Evolutionary conservation across 1,284 basidiomycete species (phyloP).

Genomic region (Sanguinoderma infundibulare): DNA sequence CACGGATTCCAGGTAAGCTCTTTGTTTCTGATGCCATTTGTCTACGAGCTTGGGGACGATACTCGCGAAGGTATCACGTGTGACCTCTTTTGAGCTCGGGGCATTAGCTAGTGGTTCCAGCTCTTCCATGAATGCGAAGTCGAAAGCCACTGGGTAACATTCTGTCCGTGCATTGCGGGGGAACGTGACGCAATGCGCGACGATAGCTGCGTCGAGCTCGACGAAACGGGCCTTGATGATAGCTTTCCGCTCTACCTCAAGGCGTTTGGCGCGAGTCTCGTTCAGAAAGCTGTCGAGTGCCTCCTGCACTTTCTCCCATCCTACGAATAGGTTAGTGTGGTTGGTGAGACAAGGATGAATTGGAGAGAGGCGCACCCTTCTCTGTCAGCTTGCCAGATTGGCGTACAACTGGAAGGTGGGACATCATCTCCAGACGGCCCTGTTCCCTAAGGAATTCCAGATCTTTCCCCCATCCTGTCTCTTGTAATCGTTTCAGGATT

Average conservation of each 20-base stretch:
- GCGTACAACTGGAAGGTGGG: background rate
- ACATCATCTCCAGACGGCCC: conserved; percentile 1
- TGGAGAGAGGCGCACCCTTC: background rate
- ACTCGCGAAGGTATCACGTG: background rate
- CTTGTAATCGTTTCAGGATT: background rate
- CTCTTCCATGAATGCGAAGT: conserved; percentile 5
- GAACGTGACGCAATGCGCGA: background rate
- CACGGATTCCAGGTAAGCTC: background rate
- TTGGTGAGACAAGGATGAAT: too few species aligned
- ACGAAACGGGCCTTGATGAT: background rate
- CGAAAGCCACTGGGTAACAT: background rate
- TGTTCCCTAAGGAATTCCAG: background rate
- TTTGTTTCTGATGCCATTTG: background rate
- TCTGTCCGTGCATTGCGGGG: conserved; percentile 4
- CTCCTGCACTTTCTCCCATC: background rate
- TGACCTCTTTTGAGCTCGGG: conserved; percentile 1
- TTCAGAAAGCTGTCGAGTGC: background rate
- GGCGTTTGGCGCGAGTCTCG: background rate
- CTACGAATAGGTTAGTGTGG: background rate
- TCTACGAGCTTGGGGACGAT: background rate
- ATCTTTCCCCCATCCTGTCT: background rate
- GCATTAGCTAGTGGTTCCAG: background rate
- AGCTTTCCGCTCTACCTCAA: background rate
- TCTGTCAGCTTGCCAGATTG: conserved; percentile 3
- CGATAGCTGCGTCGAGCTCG: conserved; percentile 3